Evolutionary conservation across 768 basidiomycete species (phyloP).

Genomic region (Podaxis sp.): DNA sequence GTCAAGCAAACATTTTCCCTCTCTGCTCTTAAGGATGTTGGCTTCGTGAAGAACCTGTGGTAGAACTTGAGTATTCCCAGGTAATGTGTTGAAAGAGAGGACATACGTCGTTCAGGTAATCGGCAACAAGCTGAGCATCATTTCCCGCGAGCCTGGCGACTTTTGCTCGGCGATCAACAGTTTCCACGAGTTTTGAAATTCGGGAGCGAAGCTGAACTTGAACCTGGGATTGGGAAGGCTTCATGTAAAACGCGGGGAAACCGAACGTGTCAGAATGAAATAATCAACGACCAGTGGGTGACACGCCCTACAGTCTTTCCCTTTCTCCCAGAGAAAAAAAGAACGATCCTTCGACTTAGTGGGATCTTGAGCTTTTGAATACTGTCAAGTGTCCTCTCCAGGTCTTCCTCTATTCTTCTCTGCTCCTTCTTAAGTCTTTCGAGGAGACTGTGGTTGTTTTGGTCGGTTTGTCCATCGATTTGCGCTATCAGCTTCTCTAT

Average conservation of each 20-base stretch:
- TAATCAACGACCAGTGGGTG: no score
- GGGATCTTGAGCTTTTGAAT: constrained; percentile 4
- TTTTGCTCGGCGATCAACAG: neutral
- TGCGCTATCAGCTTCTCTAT: neutral
- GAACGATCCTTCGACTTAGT: neutral
- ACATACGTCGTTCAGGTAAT: neutral
- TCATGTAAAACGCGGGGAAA: no score
- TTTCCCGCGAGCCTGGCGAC: neutral
- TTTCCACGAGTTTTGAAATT: neutral
- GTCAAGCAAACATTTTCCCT: neutral
- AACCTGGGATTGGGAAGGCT: no score
- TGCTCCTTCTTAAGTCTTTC: neutral
- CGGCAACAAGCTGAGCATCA: neutral
- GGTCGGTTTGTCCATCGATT: neutral
- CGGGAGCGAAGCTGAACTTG: no score
- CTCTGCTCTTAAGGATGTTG: neutral
- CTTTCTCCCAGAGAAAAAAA: constrained; percentile 3
- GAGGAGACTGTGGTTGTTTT: neutral
- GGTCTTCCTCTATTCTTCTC: neutral
- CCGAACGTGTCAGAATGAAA: no score
- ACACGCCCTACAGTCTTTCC: no score
- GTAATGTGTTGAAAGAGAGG: neutral
- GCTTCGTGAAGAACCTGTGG: neutral
- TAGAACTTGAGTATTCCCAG: no score
- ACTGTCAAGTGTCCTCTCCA: neutral